Evolutionary conservation across 169 alveolate species (phyloP), one percentile per base, ranked within the genome.

Genomic region (Eimeria acervulina): DNA sequence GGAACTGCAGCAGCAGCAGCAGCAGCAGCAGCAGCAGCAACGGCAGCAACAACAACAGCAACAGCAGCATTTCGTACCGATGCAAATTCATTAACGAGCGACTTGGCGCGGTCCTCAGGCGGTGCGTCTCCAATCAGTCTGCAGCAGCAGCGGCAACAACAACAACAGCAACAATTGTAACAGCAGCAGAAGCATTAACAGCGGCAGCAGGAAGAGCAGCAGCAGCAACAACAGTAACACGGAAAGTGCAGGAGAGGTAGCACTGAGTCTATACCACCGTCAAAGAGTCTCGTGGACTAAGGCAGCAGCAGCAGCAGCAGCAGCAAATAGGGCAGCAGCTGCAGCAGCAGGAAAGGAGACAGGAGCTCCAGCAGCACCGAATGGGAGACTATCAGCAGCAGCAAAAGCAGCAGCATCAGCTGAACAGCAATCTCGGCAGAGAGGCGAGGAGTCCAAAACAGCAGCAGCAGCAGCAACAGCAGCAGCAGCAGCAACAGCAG

Each of bases 121-220:
- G 85, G 85, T 19, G 85, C 85, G 13, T 74, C 85, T 36, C 85
- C 85, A 17, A 74, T 74, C 47, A 74, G 26, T n/a, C 85, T 74
- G 85, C 44, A 74, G 47, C 85, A 31, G 52, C 85, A 28, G 12
- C 85, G 38, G 55, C 85, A 74, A 52, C 2, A 33, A 52, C 85
- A 74, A 19, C 85, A 74, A 74, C 85, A 36, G 59, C 28, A 74
- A 52, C 52, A 12, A 36, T 26, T 13, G 85, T 52, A 36, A 52
- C 85, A 36, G 23, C 85, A 74, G 85, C 85, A 74, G 85, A 44
- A 74, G 80, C 80, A 55, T 17, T 23, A 55, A n/a, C n/a, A n/a
- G n/a, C n/a, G n/a, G n/a, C n/a, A n/a, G n/a, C n/a, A n/a, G n/a
- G n/a, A n/a, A n/a, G n/a, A n/a, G n/a, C n/a, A n/a, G n/a, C n/a